Evolutionary conservation across 192 early-diverging fungal species (phyloP), one percentile per base, ranked within the genome.

Genomic region (Coemansia sp.): DNA sequence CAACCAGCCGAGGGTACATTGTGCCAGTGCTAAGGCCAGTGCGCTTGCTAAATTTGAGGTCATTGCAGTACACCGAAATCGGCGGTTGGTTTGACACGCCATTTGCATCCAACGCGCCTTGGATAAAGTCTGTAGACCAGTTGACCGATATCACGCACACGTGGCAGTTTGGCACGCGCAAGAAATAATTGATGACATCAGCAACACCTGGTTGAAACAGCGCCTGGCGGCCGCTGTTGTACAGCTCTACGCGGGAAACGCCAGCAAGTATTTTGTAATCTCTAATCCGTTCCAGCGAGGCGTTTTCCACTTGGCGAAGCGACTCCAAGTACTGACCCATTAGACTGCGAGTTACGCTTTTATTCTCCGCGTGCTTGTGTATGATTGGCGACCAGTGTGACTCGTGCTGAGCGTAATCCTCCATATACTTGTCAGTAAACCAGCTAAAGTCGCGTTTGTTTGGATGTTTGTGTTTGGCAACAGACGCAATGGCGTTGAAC

Each of bases 121-220:
- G 61, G 19, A 83, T 74, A 54, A 78, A 74, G 47, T 77, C 75
- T 20, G 62, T 29, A 0, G 81, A 78, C 81, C 81, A 83, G 29
- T 83, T 83, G 37, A 60, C 63, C n/a, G 81, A 83, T 2, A 78
- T 50, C 0, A 83, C 39, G 13, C 61, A 66, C 24, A 72, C 67
- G 10, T 57, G 37, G 57, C 41, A 64, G 43, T 23, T 56, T 3
- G 43, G 23, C 2, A n/a, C 11, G 10, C 19, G 22, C 19, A 83
- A 39, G 24, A 68, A 64, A 18, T 55, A 24, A 47, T 61, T 65
- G 48, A 78, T 58, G 13, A 57, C 57, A 3, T 32, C 18, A 16
- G 65, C 62, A 4, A 72, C 72, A 2, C 65, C 73, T 29, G 65
- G 50, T 18, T 49, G 69, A 26, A 83, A 53, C 20, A 32, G 29